A percentile compares a stretch with the other conserved stretches of the same genome.
phyloP scores from a whole-genome alignment of 2,329 filamentous ascomycete species.

The Coccinonectria pachysandricola region DNA sequence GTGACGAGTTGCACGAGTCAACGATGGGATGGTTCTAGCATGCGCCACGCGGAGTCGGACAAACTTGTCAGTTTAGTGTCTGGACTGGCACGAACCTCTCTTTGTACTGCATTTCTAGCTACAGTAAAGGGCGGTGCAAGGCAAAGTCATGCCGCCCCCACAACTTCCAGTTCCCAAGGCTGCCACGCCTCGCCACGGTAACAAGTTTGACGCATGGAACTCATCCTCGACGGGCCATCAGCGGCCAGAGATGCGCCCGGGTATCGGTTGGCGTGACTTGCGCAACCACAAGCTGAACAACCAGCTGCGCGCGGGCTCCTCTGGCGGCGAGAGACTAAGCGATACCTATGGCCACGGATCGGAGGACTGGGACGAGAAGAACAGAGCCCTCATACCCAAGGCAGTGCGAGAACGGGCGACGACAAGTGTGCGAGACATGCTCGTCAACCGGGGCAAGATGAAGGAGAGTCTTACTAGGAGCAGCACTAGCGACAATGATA shows the following conservation, averaged over 20 bases:
- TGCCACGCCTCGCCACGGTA: slow-evolving; percentile 31
- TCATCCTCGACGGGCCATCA: slow-evolving; percentile 70
- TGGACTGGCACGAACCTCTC: no score
- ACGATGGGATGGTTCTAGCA: no score
- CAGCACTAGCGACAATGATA: neutral
- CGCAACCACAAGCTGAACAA: slow-evolving; percentile 57
- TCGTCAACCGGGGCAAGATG: slow-evolving; percentile 37
- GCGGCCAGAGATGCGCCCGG: slow-evolving; percentile 55
- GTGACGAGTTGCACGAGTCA: no score
- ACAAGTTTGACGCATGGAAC: slow-evolving; percentile 59
- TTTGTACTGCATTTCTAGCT: no score
- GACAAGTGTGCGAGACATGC: slow-evolving; percentile 44
- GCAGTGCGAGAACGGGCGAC: slow-evolving; percentile 28
- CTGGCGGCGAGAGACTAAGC: slow-evolving; percentile 48
- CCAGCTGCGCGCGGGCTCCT: slow-evolving; percentile 53
- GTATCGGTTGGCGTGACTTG: slow-evolving; percentile 59
- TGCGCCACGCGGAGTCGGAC: no score
- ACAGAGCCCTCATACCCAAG: slow-evolving; percentile 33
- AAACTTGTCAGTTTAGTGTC: no score
- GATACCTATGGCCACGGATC: slow-evolving; percentile 58
- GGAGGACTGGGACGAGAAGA: slow-evolving; percentile 39
- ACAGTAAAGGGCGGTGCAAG: no score
- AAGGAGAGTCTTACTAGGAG: slow-evolving; percentile 11
- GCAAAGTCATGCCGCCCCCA: neutral
- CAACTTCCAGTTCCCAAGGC: slow-evolving; percentile 15